phyloP scores from a whole-genome alignment of 495 filamentous ascomycete species.

The Xylaria palmicola region DNA sequence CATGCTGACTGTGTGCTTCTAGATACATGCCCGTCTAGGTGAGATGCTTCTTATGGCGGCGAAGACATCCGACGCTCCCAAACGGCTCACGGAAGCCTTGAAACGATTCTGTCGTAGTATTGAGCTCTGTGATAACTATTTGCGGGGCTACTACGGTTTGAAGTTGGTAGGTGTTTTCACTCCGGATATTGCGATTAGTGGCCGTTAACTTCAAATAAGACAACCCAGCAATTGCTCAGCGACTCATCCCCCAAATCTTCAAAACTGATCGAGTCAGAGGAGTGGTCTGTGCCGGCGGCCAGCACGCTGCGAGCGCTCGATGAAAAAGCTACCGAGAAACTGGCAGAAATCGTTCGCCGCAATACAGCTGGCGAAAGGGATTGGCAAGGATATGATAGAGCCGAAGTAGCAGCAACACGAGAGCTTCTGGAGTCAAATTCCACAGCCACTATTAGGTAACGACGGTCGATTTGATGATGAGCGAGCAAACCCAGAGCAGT shows the following conservation, averaged over 20 bases:
- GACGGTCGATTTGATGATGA: background rate
- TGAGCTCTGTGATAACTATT: constrained; percentile 89
- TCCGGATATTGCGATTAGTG: constrained; percentile 4
- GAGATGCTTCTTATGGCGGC: constrained; percentile 76
- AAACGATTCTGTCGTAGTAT: constrained; percentile 85
- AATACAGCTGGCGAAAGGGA: constrained; percentile 58
- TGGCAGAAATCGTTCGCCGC: constrained; percentile 72
- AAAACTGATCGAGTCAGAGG: constrained; percentile 38
- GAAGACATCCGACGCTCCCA: constrained; percentile 45
- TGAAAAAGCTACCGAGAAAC: constrained; percentile 66
- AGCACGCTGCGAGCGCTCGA: constrained; percentile 66
- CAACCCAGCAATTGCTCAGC: constrained; percentile 39
- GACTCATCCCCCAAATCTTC: constrained; percentile 28
- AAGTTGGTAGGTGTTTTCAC: constrained; percentile 61
- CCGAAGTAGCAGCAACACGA: constrained; percentile 75
- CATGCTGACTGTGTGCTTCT: constrained; percentile 26
- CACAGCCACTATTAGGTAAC: constrained; percentile 33
- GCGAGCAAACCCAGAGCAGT: background rate
- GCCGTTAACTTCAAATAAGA: constrained; percentile 26
- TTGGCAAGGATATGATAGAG: constrained; percentile 69
- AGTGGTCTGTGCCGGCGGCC: constrained; percentile 44
- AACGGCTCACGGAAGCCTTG: constrained; percentile 66
- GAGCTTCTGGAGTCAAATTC: constrained; percentile 59
- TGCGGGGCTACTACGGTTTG: constrained; percentile 89
- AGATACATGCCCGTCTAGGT: constrained; percentile 86